Percentiles rank a stretch among this genome's conserved stretches.
These are phyloP conservation scores for Pyrus betulifolia DNA, from an alignment of 306 rosid genomes.

Conservation along the genomic window DNA sequence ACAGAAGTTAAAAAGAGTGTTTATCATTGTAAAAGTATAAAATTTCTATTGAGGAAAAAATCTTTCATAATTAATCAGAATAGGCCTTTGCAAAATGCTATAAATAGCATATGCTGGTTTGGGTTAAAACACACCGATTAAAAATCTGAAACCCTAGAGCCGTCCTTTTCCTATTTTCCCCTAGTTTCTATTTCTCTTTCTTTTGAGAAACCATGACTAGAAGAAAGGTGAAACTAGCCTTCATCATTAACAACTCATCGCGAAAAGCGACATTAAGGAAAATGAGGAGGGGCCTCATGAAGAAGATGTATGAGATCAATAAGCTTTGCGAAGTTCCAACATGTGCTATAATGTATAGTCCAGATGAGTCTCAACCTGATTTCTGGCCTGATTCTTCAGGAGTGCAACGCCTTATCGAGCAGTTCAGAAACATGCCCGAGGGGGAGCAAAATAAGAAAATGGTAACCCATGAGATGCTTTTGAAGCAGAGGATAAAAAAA, in stretches of 20 bases:
- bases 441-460: constrained; percentile 23
- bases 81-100: not conserved
- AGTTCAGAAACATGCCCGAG: constrained; percentile 27
- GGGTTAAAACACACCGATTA: not conserved
- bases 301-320: constrained; percentile 45
- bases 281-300: constrained; percentile 52
- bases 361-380: constrained; percentile 35
- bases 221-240: constrained; percentile 47
- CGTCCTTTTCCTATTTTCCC: too few relatives aligned
- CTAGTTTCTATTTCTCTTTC: not conserved
- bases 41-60: not conserved
- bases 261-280: constrained; percentile 54
- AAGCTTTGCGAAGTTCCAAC: constrained; percentile 50
- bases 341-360: constrained; percentile 43
- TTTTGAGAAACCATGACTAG: constrained; percentile 35
- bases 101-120: not conserved
- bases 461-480: constrained; percentile 25
- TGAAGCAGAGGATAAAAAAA: constrained; percentile 14
- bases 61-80: not conserved
- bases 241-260: constrained; percentile 23
- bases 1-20: too few relatives aligned
- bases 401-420: constrained; percentile 10
- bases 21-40: not conserved
- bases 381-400: constrained; percentile 41
- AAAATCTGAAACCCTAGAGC: too few relatives aligned